Evolutionary conservation across 768 basidiomycete species (phyloP), one percentile per base, ranked within the genome.

Genomic region (Xerocomellus chrysenteron): DNA sequence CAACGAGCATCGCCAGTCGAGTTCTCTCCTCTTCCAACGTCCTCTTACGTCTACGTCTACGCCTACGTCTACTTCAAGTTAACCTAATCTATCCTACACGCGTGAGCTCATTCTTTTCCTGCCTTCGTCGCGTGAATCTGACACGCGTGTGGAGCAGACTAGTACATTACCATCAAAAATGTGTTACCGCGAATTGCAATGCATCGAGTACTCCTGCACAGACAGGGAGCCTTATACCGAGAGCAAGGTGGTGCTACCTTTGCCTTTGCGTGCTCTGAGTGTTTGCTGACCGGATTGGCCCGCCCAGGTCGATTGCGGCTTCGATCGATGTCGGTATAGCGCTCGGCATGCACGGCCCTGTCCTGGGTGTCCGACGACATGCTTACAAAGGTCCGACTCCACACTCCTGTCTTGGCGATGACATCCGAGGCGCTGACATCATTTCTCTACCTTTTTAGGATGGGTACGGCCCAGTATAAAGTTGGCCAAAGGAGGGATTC

Each of bases 161-260:
- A 51, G 16, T 54, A 9, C 28, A 47, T 46, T 49, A 35, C 43
- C 16, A 42, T 57, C 41, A 50, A 51, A 26, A 45, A 81, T 82
- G 80, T 82, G 80, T 60, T 68, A 73, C 70, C 74, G 78, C 67
- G 67, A 77, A 57, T 63, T 73, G 51, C 65, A 74, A 30, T 75
- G 72, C 61, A 70, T 70, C 40, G 62, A 66, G 56, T 72, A 74
- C 59, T 45, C 64, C 21, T 82, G 80, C 58, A 74, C 72, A 30
- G 78, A 81, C 62, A 58, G 68, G 26, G 57, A 68, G 37, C 70
- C 71, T 5, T 50, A 63, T 44, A 65, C 54, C 6, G 69, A 74
- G 43, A 65, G 52, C 57, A 74, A 70, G 66, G 73, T 71, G 42
- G 33, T 37, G 58, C 60, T 7, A 28, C 1, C 19, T 5, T 14